phyloP scores from a whole-genome alignment of 768 basidiomycete genomes.

The Leccinellum rugosiceps region DNA sequence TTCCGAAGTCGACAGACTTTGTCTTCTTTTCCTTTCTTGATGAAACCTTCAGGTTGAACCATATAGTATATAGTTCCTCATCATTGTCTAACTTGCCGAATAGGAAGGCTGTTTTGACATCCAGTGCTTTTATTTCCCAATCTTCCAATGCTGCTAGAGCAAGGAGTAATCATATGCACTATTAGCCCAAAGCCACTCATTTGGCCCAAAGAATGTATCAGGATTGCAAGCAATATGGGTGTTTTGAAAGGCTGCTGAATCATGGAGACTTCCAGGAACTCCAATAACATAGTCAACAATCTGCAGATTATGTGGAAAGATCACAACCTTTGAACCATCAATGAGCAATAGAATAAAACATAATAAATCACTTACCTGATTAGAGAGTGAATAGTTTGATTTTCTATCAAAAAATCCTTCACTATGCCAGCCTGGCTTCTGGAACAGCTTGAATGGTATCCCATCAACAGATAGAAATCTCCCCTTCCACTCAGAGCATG shows the following conservation, averaged over 20 bases:
- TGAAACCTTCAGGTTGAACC: no score
- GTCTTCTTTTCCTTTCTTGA: no score
- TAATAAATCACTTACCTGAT: constrained; percentile 8
- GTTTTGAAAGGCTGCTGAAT: constrained; percentile 5
- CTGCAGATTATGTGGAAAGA: constrained; percentile 8
- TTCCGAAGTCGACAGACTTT: no score
- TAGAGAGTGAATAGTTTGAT: constrained; percentile 10
- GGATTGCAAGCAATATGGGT: background rate
- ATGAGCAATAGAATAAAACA: background rate
- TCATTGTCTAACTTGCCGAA: no score
- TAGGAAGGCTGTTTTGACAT: no score
- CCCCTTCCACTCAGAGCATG: background rate
- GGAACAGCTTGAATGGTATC: constrained; percentile 14
- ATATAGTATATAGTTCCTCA: no score
- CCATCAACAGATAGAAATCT: constrained; percentile 14
- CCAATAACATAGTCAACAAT: constrained; percentile 17
- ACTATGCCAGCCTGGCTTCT: constrained; percentile 19
- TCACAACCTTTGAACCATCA: background rate
- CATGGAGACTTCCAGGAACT: constrained; percentile 13
- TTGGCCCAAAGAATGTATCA: background rate
- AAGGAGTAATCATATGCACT: constrained; percentile 11
- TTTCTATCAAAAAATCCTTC: constrained; percentile 13
- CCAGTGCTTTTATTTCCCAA: no score
- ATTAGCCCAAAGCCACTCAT: constrained; percentile 22
- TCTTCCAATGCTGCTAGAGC: no score